Evolutionary conservation across 768 basidiomycete genomes (phyloP).

Genomic region (Russula earlei): DNA sequence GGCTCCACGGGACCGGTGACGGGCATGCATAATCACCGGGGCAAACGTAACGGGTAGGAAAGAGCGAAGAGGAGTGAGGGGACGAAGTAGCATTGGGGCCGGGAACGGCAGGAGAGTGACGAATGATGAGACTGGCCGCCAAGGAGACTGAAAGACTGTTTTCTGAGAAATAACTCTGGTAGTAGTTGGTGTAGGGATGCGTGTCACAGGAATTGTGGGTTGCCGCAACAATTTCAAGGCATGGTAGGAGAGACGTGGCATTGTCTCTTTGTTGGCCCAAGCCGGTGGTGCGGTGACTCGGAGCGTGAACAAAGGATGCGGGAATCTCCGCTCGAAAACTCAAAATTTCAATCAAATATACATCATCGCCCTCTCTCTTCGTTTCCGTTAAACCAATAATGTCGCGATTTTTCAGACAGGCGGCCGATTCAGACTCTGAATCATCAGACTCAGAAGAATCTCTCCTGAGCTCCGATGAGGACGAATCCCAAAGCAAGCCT

Average conservation of each 20-base stretch:
- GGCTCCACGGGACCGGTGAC: slow-evolving; percentile 64
- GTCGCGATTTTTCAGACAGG: slow-evolving; percentile 87
- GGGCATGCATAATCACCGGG: slow-evolving; percentile 37
- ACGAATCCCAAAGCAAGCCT: slow-evolving; percentile 41
- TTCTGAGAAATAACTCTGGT: background rate
- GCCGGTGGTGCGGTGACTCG: background rate
- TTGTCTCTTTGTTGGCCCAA: background rate
- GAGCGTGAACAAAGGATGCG: background rate
- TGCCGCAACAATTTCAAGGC: background rate
- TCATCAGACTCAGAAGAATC: slow-evolving; percentile 65
- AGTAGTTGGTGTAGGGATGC: background rate
- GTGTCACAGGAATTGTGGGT: background rate
- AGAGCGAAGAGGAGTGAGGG: background rate
- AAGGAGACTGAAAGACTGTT: background rate
- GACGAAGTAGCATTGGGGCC: slow-evolving; percentile 6
- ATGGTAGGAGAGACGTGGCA: slow-evolving; percentile 8
- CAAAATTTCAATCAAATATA: slow-evolving; percentile 8
- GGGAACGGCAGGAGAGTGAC: slow-evolving; percentile 2
- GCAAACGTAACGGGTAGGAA: background rate
- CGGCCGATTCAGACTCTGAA: slow-evolving; percentile 75
- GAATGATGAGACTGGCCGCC: background rate
- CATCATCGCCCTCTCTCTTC: background rate
- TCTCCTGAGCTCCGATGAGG: slow-evolving; percentile 62
- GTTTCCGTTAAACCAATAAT: slow-evolving; percentile 33
- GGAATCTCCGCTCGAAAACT: slow-evolving; percentile 19